Evolutionary conservation across 305 asterid species (phyloP).

Genomic region (Caryopteris hybrid): DNA sequence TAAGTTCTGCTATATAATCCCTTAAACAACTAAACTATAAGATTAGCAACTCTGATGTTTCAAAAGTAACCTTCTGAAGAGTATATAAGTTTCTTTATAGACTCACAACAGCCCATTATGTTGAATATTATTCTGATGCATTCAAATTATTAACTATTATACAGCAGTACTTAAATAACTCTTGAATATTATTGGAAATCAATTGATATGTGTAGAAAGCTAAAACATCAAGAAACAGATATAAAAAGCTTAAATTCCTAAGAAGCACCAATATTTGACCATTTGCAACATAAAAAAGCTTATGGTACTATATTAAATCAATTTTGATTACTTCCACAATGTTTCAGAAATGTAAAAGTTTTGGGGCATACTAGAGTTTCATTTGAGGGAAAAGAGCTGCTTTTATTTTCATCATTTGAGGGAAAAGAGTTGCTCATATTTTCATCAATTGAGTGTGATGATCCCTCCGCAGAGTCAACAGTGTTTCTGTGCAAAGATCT

Average conservation of each 20-base stretch:
- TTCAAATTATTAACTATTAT: not conserved
- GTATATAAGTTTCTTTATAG: not conserved
- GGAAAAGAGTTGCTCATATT: too few relatives aligned
- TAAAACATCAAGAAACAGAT: not conserved
- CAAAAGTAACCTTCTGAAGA: not conserved
- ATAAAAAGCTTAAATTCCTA: not conserved
- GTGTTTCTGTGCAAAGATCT: constrained; percentile 19
- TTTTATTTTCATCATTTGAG: constrained; percentile 21
- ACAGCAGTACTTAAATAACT: not conserved
- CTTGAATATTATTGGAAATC: not conserved
- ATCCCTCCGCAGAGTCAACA: constrained; percentile 27
- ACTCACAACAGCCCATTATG: not conserved
- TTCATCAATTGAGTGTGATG: constrained; percentile 25
- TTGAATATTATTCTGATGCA: not conserved
- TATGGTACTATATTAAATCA: not conserved
- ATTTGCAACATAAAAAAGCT: not conserved
- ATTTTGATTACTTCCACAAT: not conserved
- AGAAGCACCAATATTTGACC: not conserved
- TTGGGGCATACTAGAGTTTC: constrained; percentile 21
- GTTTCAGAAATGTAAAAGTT: not conserved
- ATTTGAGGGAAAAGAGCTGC: constrained; percentile 21
- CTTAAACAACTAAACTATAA: constrained; percentile 1
- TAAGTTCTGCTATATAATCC: not conserved
- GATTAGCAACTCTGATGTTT: not conserved
- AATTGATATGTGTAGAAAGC: not conserved